phyloP scores from a whole-genome alignment of 1,139 yeast species.

The Debaryomycetaceae sp. region DNA sequence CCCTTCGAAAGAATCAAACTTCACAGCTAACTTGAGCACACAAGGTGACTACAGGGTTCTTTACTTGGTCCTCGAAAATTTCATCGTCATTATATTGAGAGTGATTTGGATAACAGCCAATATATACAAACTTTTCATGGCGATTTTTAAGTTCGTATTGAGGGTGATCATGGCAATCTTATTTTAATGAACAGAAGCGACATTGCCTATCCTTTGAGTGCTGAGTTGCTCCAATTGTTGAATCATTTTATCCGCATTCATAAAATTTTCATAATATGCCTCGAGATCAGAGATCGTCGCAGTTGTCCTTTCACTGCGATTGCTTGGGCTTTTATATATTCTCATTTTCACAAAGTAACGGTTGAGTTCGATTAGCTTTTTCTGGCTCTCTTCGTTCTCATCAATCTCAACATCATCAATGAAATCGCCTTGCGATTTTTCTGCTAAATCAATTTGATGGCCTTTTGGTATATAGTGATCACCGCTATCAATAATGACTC shows the following conservation, averaged over 20 bases:
- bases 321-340: constrained; percentile 8
- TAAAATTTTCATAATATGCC: constrained; percentile 16
- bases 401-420: constrained; percentile 2
- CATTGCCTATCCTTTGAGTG: neutral
- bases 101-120: constrained; percentile 68
- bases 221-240: constrained; percentile 15
- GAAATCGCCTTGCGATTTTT: constrained; percentile 2
- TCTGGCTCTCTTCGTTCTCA: constrained; percentile 8
- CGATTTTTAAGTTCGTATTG: constrained; percentile 31
- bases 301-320: neutral
- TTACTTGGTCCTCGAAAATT: constrained; percentile 39
- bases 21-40: constrained; percentile 20
- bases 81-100: constrained; percentile 65
- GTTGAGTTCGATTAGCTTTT: constrained; percentile 13
- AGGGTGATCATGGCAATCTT: constrained; percentile 31
- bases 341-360: constrained; percentile 15
- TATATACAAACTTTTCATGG: constrained; percentile 41
- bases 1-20: constrained; percentile 16
- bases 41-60: constrained; percentile 29
- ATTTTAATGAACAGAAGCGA: constrained; percentile 4
- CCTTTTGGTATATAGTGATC: constrained; percentile 25
- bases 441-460: constrained; percentile 7
- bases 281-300: neutral
- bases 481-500: constrained; percentile 41
- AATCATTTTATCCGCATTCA: constrained; percentile 27